These are phyloP conservation scores for Phaeotremella fagi DNA, from an alignment of 768 basidiomycete species.

Conservation along the genomic window DNA sequence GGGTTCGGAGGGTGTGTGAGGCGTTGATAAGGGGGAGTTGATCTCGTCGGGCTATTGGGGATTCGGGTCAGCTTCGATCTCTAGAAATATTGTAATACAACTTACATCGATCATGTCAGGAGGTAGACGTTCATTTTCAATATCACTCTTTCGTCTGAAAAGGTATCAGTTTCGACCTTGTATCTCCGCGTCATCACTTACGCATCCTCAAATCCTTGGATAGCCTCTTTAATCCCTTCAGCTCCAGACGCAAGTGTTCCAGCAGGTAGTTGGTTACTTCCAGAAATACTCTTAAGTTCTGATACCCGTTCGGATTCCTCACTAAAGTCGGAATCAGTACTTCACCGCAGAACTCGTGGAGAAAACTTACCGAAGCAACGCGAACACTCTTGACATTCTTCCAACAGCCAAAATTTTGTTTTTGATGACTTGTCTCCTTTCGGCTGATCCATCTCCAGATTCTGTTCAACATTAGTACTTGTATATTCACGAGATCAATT, in stretches of 20 bases:
- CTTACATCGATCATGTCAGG: constrained; percentile 80
- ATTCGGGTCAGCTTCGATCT: not conserved
- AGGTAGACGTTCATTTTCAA: constrained; percentile 97
- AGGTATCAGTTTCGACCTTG: not conserved
- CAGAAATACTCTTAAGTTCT: constrained; percentile 86
- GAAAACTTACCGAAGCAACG: constrained; percentile 73
- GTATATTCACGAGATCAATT: no score
- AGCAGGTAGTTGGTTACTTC: constrained; percentile 65
- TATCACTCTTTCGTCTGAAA: constrained; percentile 85
- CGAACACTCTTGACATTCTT: constrained; percentile 91
- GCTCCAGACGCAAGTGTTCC: constrained; percentile 79
- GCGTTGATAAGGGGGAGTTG: constrained; percentile 37
- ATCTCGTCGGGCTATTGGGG: constrained; percentile 39
- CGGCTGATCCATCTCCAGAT: constrained; percentile 47
- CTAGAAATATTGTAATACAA: constrained; percentile 52
- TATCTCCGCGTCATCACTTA: constrained; percentile 52
- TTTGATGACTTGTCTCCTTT: constrained; percentile 87
- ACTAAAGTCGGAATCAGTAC: constrained; percentile 50
- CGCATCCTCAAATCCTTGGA: constrained; percentile 92
- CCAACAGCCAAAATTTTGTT: constrained; percentile 98
- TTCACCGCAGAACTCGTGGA: not conserved
- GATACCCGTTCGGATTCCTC: constrained; percentile 98
- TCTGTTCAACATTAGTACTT: constrained; percentile 30
- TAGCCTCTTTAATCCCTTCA: constrained; percentile 92
- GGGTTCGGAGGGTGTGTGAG: constrained; percentile 36